These are phyloP conservation scores for Parasitella parasitica DNA, from an alignment of 371 early-diverging fungal species.

Conservation along the genomic window DNA sequence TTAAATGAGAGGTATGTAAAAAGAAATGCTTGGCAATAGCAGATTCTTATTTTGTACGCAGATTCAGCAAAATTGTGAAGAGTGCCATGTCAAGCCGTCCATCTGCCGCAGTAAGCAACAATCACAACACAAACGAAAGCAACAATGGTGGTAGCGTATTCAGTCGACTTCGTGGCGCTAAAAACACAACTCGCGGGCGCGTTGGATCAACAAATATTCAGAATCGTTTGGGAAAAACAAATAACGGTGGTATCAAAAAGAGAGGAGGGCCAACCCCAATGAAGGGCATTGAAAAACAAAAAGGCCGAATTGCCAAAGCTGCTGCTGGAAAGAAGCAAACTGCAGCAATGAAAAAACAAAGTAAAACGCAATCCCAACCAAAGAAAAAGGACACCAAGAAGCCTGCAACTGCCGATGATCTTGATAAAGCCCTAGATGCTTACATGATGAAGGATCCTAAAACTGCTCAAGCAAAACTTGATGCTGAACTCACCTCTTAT, in stretches of 20 bases:
- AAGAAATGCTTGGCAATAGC: neutral
- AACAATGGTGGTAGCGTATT: constrained; percentile 16
- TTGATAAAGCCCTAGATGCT: constrained; percentile 43
- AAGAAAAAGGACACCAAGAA: constrained; percentile 20
- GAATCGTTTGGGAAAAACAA: constrained; percentile 34
- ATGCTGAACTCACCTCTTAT: constrained; percentile 43
- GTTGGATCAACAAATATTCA: constrained; percentile 25
- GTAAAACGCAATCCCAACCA: constrained; percentile 4
- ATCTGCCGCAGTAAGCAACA: neutral
- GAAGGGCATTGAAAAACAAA: neutral
- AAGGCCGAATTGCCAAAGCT: neutral
- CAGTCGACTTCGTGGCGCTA: constrained; percentile 34
- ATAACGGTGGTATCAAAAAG: constrained; percentile 29
- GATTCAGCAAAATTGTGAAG: constrained; percentile 15
- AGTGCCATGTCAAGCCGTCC: neutral
- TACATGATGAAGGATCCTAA: constrained; percentile 57
- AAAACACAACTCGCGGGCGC: constrained; percentile 8
- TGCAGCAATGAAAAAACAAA: neutral
- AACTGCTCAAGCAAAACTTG: constrained; percentile 44
- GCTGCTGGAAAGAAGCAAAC: neutral
- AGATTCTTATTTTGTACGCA: neutral
- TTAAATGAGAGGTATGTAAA: constrained; percentile 44
- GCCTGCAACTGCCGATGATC: constrained; percentile 28
- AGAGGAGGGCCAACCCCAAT: neutral
- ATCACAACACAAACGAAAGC: neutral